Evolutionary conservation across 2,329 filamentous ascomycete species (phyloP).

Genomic region (Aplosporella prunicola): DNA sequence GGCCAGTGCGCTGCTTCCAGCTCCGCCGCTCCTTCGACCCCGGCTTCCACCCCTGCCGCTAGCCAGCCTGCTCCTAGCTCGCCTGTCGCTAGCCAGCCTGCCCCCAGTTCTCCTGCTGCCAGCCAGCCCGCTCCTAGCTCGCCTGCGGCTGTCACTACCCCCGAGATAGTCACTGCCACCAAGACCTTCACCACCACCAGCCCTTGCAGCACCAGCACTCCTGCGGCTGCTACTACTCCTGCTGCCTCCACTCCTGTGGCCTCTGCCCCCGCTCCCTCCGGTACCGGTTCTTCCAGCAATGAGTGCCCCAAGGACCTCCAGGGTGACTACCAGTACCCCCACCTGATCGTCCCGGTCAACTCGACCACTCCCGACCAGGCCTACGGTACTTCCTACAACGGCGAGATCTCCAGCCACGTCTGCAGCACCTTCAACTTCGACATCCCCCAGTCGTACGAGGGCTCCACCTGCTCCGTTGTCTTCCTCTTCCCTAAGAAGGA

Average conservation of each 20-base stretch:
- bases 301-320: constrained; percentile 16
- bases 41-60: constrained; percentile 20
- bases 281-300: neutral
- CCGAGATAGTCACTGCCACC: constrained; percentile 6
- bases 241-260: constrained; percentile 5
- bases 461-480: constrained; percentile 52
- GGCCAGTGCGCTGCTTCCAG: constrained; percentile 21
- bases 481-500: constrained; percentile 54
- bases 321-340: constrained; percentile 22
- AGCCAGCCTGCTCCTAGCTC: neutral
- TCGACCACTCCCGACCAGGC: constrained; percentile 15
- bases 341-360: constrained; percentile 26
- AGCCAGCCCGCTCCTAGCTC: neutral
- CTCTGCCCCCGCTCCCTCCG: constrained; percentile 5
- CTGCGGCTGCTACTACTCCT: constrained; percentile 9
- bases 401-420: constrained; percentile 23
- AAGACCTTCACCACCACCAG: constrained; percentile 4
- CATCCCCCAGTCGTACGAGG: constrained; percentile 30
- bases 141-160: constrained; percentile 1
- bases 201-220: constrained; percentile 8
- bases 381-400: constrained; percentile 19
- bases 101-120: neutral
- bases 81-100: neutral
- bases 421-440: constrained; percentile 40
- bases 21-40: constrained; percentile 15